Conservation (phyloP, 106 monocot genomes). For the Dendrobium officinale region DNA sequence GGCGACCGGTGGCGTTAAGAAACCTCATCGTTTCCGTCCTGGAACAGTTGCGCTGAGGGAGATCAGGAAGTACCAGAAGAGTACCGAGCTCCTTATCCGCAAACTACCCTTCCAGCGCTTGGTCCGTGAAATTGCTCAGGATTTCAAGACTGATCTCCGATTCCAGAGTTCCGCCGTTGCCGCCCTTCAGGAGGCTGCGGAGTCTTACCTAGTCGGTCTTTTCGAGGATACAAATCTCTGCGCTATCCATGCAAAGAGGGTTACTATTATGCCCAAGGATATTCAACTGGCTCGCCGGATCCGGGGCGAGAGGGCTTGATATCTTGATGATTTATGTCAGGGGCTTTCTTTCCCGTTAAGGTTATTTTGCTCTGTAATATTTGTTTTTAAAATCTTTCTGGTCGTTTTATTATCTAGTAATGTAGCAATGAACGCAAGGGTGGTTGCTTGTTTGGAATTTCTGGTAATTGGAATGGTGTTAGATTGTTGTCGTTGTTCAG, state of each 20-base stretch:
- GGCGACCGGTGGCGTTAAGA: slow-evolving; percentile 34
- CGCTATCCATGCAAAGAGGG: slow-evolving; percentile 17
- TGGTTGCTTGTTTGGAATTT: too few relatives aligned
- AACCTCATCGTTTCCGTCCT: neutral
- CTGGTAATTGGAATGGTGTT: too few relatives aligned
- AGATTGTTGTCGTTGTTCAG: too few relatives aligned
- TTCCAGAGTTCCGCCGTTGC: slow-evolving; percentile 16
- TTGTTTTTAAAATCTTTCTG: too few relatives aligned
- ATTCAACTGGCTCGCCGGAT: slow-evolving; percentile 14
- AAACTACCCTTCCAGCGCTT: slow-evolving; percentile 5
- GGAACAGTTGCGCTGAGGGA: too few relatives aligned
- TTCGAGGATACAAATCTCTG: slow-evolving; percentile 16
- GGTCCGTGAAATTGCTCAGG: slow-evolving; percentile 41
- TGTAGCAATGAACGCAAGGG: too few relatives aligned
- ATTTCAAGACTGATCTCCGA: slow-evolving; percentile 33
- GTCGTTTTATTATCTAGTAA: too few relatives aligned
- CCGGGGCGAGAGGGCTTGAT: slow-evolving; percentile 5
- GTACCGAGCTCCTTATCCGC: too few relatives aligned
- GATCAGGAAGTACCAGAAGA: too few relatives aligned
- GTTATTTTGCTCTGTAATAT: too few relatives aligned
- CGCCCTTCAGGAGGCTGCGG: slow-evolving; percentile 14
- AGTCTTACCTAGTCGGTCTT: slow-evolving; percentile 11
- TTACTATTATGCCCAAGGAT: slow-evolving; percentile 17
- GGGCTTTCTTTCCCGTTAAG: neutral
- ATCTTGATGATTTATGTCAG: neutral